Percentiles rank a stretch among this genome's conserved stretches.
Evolutionary conservation across 1,284 basidiomycete species (phyloP).

Genomic region (Ustilago esculenta): DNA sequence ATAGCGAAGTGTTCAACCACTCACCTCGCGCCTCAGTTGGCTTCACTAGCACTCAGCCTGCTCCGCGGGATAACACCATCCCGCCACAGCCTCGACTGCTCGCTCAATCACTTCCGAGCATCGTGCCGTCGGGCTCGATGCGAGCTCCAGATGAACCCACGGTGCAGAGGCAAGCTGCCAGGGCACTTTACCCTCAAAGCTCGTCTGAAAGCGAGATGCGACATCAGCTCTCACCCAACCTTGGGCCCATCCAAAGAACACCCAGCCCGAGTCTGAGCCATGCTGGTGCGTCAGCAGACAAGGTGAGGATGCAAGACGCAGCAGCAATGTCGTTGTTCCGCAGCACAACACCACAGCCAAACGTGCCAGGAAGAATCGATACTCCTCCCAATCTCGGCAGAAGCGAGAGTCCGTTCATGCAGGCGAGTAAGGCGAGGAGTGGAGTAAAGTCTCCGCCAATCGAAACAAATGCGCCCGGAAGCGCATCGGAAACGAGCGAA

Average conservation of each 20-base stretch:
- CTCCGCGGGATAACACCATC: background rate
- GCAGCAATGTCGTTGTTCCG: conserved; percentile 42
- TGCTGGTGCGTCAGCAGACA: conserved; percentile 17
- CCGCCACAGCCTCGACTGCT: background rate
- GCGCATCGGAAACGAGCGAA: too few species aligned
- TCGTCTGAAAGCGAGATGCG: conserved; percentile 6
- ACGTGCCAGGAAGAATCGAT: conserved; percentile 39
- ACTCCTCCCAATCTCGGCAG: conserved; percentile 16
- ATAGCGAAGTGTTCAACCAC: conserved; percentile 25
- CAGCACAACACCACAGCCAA: conserved; percentile 31
- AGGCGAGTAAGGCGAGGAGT: background rate
- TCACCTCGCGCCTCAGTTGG: conserved; percentile 9
- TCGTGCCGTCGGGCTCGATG: too few species aligned
- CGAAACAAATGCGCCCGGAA: background rate
- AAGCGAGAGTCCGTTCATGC: conserved; percentile 19
- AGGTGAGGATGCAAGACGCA: conserved; percentile 35
- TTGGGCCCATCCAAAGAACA: conserved; percentile 1
- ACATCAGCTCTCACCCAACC: conserved; percentile 13
- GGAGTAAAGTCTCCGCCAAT: conserved; percentile 5
- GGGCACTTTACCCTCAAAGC: background rate
- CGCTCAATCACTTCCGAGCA: conserved; percentile 7
- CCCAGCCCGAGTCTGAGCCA: conserved; percentile 11
- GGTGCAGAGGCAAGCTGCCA: background rate
- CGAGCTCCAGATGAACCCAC: conserved; percentile 2
- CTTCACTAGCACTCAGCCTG: background rate